These are phyloP conservation scores for Bjerkandera adusta DNA, from an alignment of 1,284 basidiomycete species.

Conservation along the genomic window DNA sequence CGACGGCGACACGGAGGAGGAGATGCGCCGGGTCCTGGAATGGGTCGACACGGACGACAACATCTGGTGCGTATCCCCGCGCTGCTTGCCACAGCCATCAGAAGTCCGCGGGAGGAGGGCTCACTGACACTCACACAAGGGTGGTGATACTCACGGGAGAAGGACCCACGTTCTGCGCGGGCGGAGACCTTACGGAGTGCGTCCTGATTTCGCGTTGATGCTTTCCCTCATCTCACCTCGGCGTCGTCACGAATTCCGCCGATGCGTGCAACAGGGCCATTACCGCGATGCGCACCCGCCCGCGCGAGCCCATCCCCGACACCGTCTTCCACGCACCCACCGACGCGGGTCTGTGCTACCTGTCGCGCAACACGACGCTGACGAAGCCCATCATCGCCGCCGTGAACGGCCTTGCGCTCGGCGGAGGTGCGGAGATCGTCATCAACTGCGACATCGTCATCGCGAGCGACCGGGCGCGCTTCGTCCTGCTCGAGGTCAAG, in stretches of 20 bases:
- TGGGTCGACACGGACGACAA: conserved; percentile 72
- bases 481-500: conserved; percentile 76
- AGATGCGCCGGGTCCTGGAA: conserved; percentile 53
- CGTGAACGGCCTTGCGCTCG: conserved; percentile 71
- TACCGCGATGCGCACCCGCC: neutral
- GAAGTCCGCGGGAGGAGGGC: neutral
- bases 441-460: conserved; percentile 80
- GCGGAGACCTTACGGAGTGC: conserved; percentile 69
- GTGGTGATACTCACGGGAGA: conserved; percentile 72
- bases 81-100: conserved; percentile 9
- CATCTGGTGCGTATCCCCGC: conserved; percentile 70
- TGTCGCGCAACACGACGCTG: conserved; percentile 59
- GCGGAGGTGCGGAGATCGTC: conserved; percentile 74
- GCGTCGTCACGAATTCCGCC: neutral
- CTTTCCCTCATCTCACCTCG: neutral
- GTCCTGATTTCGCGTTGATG: neutral
- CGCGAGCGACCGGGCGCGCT: conserved; percentile 60
- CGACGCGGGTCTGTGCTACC: conserved; percentile 66
- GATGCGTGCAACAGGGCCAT: neutral
- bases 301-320: neutral
- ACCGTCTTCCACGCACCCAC: conserved; percentile 22
- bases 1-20: conserved; percentile 49
- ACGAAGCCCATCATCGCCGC: conserved; percentile 78
- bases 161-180: conserved; percentile 74
- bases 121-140: conserved; percentile 35